Evolutionary conservation across 768 basidiomycete species (phyloP).

Genomic region (Strobilomyces confusus): DNA sequence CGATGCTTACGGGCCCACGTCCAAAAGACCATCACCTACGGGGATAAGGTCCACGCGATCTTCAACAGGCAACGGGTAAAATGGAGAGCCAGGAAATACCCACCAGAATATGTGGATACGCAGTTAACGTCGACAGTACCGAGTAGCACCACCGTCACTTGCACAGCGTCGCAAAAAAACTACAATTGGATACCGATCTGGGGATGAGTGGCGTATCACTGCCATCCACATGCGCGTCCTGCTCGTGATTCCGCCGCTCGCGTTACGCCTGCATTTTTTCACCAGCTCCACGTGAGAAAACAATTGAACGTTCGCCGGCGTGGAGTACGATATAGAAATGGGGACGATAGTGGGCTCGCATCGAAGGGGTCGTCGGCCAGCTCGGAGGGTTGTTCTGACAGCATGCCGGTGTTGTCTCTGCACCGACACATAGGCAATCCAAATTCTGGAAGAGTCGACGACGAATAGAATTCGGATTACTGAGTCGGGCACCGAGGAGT

Average conservation of each 20-base stretch:
- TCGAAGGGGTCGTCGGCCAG: not conserved
- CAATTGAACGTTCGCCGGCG: not conserved
- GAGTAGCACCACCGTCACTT: too few relatives aligned
- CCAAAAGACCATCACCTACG: too few relatives aligned
- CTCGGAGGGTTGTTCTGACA: not conserved
- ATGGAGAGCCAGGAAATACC: too few relatives aligned
- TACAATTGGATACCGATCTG: not conserved
- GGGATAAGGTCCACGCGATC: not conserved
- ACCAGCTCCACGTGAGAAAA: not conserved
- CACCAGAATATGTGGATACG: too few relatives aligned
- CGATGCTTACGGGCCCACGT: not conserved
- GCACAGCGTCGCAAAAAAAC: not conserved
- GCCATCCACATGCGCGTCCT: not conserved
- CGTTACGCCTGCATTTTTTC: not conserved
- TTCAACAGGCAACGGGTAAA: too few relatives aligned
- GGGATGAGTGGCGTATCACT: not conserved
- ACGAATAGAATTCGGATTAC: too few relatives aligned
- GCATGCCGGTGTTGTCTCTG: not conserved
- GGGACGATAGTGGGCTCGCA: constrained; percentile 4
- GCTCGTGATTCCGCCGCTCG: not conserved
- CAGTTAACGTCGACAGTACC: too few relatives aligned
- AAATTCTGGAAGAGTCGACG: not conserved
- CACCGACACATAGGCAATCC: not conserved
- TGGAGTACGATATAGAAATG: too few relatives aligned
- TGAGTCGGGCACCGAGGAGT: too few relatives aligned